Base-by-base conservation (phyloP, 2,329 filamentous ascomycete genomes). In the Phyllosticta capitalensis region DNA sequence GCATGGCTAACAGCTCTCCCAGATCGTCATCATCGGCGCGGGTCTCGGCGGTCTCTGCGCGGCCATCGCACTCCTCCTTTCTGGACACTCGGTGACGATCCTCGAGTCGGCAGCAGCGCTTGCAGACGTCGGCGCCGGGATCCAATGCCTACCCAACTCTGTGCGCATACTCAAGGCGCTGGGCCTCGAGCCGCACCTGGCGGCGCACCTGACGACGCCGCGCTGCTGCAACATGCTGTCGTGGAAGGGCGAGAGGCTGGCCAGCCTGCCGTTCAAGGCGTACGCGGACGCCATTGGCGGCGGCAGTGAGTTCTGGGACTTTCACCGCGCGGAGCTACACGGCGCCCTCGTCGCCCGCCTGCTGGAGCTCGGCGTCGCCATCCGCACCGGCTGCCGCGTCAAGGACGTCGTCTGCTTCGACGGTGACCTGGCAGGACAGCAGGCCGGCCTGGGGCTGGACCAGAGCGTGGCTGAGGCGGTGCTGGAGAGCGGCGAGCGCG, bases 21-120 rank as follows among this genome's bases (percentile, higher is more conserved):
- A 78, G 71, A 69, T 82, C 24, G 73, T 82, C 21, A 70, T 83
- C 24, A 75, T 82, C 20, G 81, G 81, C n/a, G 81, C 80, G 9
- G 81, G 81, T 5, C 72, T 83, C 20, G 79, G 79, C 22, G 81
- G 81, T 5, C 72, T 84, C 9, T 79, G 74, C 10, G 76, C 78
- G 21, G 76, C 76, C n/a, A 79, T 81, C 60, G 68, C 74, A 3
- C 72, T 77, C 49, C 69, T 75, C 1, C 70, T 79, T 9, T 74
- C 73, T 22, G 77, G 79, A 21, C 78, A 81, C 65, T 14, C 19
- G 5, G 78, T 81, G 6, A 74, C 71, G 0, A 72, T 81, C 20
- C 75, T 81, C 54, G 79, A 82, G 65, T 67, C 74, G 20, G 75
- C 80, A 5, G 61, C 71, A 22, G 69, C 76, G 26, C 78, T 81